These are phyloP conservation scores for Lagenidium giganteum DNA, from an alignment of 352 stramenopile species.

Conservation along the genomic window DNA sequence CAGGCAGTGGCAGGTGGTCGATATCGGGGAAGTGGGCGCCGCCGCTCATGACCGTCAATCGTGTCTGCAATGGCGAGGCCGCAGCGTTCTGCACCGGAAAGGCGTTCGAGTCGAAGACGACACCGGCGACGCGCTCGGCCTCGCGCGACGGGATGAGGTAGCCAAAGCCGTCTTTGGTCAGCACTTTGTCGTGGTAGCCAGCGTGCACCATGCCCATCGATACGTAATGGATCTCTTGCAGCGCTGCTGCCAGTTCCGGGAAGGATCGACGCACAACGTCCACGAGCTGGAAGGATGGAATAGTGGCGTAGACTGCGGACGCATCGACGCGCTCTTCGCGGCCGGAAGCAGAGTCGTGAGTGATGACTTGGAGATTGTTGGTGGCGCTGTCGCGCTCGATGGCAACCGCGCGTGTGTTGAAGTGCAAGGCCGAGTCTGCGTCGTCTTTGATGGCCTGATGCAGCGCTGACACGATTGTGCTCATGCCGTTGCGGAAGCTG, in stretches of 20 bases:
- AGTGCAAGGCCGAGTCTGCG: slow-evolving; percentile 11
- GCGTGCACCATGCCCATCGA: slow-evolving; percentile 83
- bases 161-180: slow-evolving; percentile 73
- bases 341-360: slow-evolving; percentile 25
- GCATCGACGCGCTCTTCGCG: slow-evolving; percentile 34
- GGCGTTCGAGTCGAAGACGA: slow-evolving; percentile 87
- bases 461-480: slow-evolving; percentile 55
- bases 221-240: slow-evolving; percentile 70
- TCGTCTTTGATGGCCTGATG: slow-evolving; percentile 27
- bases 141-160: slow-evolving; percentile 79
- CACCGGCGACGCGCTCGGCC: slow-evolving; percentile 65
- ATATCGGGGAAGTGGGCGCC: slow-evolving; percentile 74
- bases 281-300: slow-evolving; percentile 58
- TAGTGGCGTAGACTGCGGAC: slow-evolving; percentile 72
- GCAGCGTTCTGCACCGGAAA: slow-evolving; percentile 78
- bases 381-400: neutral
- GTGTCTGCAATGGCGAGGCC: slow-evolving; percentile 34
- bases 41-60: slow-evolving; percentile 81
- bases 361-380: slow-evolving; percentile 31
- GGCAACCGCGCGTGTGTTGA: slow-evolving; percentile 11
- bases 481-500: slow-evolving; percentile 80
- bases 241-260: slow-evolving; percentile 38
- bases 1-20: slow-evolving; percentile 23
- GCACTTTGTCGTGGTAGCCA: slow-evolving; percentile 52
- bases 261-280: slow-evolving; percentile 31